Percentiles rank a stretch among this genome's conserved stretches.
These are phyloP conservation scores for Diaporthe nobilis DNA, from an alignment of 2,329 filamentous ascomycete species.

Conservation along the genomic window DNA sequence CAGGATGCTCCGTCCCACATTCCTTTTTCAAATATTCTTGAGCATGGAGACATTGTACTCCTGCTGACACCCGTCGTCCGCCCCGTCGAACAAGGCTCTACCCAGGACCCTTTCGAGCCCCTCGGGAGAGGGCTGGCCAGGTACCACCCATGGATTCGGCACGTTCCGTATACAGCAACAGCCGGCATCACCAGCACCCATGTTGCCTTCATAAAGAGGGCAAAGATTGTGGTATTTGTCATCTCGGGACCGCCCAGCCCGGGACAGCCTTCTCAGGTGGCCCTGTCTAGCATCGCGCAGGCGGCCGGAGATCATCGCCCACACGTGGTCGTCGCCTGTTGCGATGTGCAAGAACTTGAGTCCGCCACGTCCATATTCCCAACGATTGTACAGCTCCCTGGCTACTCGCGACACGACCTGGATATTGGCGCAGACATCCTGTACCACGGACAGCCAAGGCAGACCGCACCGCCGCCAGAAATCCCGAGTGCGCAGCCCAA, in stretches of 20 bases:
- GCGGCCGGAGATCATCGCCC: constrained; percentile 63
- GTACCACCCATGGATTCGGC: constrained; percentile 73
- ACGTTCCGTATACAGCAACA: constrained; percentile 78
- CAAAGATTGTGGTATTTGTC: constrained; percentile 73
- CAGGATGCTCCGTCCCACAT: constrained; percentile 63
- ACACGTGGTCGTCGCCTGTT: constrained; percentile 68
- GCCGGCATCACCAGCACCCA: constrained; percentile 76
- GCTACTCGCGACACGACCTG: constrained; percentile 63
- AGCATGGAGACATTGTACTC: constrained; percentile 68
- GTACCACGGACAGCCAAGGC: constrained; percentile 52
- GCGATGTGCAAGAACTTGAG: constrained; percentile 57
- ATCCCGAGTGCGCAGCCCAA: constrained; percentile 48
- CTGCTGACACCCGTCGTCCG: constrained; percentile 71
- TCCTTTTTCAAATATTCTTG: constrained; percentile 61
- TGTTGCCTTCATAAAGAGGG: constrained; percentile 72
- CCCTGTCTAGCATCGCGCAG: constrained; percentile 62
- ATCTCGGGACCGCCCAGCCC: constrained; percentile 63
- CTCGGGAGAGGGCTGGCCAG: constrained; percentile 75
- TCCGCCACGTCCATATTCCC: constrained; percentile 60
- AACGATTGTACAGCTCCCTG: constrained; percentile 65
- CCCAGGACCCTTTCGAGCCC: constrained; percentile 78
- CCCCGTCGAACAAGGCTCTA: constrained; percentile 57
- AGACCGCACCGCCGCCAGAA: constrained; percentile 43
- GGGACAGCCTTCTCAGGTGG: constrained; percentile 66
- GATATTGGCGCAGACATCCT: constrained; percentile 66